Evolutionary conservation across 306 rosid species (phyloP), one percentile per base, ranked within the genome.

Genomic region (Sicyos edulis): DNA sequence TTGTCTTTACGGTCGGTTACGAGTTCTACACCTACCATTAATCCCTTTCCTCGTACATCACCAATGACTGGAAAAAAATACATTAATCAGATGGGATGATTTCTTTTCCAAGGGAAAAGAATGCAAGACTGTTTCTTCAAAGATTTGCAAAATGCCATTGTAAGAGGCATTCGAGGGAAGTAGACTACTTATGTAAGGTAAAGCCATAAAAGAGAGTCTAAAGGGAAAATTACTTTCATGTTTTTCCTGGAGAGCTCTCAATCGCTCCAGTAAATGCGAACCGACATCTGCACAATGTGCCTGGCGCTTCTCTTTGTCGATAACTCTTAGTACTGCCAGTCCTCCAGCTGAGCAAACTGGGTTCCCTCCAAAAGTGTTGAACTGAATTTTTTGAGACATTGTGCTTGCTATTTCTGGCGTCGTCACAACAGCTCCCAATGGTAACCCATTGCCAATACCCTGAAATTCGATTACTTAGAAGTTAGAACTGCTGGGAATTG

Each of bases 311-410:
- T 93, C 97, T 70, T 88, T 79, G 72, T 93, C 98, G 53, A 93
- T 69, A 70, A 90, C 98, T 60, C 59, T 85, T 21, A 93, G 95
- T 24, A 93, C 96, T 45, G 96, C 98, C 50, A 80, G 93, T 21
- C 96, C 97, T 11, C 98, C 98, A 1, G 95, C 93, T 59, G 97
- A 90, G 71, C 96, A 92, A 34, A 88, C 98, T 72, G 96, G 96
- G 80, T 92, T 90, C 72, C 98, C 98, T 37, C 96, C 96, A 58
- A 82, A 90, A 1, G 98, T 92, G 70, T 92, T 92, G 77, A 92
- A 87, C 7, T 82, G 96, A 78, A 85, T 77, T 79, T 88, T 92
- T 75, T 84, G 93, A 67, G 93, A 56, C 83, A 92, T 37, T 37
- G 85, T 96, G 64, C 92, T 87, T 2, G 98, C 98, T 56, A 92